phyloP scores from a whole-genome alignment of 257 asterid species.

The Solanum okadae region DNA sequence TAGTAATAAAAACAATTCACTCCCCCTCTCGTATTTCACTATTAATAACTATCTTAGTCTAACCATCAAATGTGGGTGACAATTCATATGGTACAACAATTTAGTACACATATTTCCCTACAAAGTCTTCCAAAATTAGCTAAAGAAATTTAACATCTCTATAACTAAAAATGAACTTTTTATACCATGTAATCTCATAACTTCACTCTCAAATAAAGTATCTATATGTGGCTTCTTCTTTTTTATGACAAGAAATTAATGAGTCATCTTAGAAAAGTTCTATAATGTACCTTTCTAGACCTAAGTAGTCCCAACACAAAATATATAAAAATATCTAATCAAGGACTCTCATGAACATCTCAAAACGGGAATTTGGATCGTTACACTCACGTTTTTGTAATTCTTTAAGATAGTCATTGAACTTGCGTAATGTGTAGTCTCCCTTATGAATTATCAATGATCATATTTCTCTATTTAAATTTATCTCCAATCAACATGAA shows the following conservation, averaged over 20 bases:
- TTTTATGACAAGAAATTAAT: too few relatives aligned
- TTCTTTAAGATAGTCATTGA: too few relatives aligned
- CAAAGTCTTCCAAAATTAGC: not conserved
- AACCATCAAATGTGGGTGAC: not conserved
- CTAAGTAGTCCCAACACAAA: not conserved
- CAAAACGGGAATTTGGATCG: too few relatives aligned
- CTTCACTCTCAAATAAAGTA: not conserved
- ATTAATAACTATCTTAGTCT: not conserved
- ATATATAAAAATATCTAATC: too few relatives aligned
- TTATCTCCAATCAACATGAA: not conserved
- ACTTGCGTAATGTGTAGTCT: too few relatives aligned
- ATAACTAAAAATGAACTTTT: not conserved
- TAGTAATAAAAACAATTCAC: not conserved
- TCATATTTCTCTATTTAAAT: not conserved
- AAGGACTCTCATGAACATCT: not conserved
- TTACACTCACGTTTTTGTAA: too few relatives aligned
- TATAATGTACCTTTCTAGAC: not conserved
- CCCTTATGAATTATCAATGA: not conserved
- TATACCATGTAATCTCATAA: not conserved
- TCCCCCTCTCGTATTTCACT: not conserved
- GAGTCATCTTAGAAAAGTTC: not conserved
- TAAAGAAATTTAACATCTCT: not conserved
- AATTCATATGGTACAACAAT: not conserved
- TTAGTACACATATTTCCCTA: not conserved
- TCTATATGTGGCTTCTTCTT: not conserved